phyloP scores from a whole-genome alignment of 768 basidiomycete species.

The Galerina sulciceps region DNA sequence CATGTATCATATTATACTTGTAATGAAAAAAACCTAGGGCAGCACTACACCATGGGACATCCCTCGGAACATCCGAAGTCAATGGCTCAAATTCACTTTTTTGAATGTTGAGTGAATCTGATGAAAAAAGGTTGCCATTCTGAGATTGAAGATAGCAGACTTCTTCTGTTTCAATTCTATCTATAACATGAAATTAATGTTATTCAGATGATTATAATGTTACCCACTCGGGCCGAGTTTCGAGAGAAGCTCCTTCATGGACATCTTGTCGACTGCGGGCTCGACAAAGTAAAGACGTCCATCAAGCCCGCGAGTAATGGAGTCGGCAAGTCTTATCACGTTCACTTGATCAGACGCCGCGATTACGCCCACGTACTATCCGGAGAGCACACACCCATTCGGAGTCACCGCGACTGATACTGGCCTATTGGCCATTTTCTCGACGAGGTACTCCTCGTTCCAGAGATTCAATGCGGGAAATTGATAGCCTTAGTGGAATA shows the following conservation, averaged over 20 bases:
- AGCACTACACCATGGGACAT: constrained; percentile 76
- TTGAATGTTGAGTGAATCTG: constrained; percentile 38
- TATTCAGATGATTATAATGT: constrained; percentile 8
- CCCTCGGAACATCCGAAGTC: constrained; percentile 65
- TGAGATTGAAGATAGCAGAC: constrained; percentile 87
- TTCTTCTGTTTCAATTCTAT: constrained; percentile 21
- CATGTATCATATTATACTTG: neutral
- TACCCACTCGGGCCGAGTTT: constrained; percentile 27
- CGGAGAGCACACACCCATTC: constrained; percentile 61
- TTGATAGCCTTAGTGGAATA: constrained; percentile 44
- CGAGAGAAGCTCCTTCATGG: constrained; percentile 57
- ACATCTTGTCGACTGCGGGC: constrained; percentile 71
- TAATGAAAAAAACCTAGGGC: constrained; percentile 61
- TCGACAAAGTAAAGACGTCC: constrained; percentile 74
- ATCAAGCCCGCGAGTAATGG: constrained; percentile 58
- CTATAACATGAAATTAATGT: neutral
- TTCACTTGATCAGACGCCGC: constrained; percentile 8
- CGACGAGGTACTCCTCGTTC: constrained; percentile 65
- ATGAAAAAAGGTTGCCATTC: constrained; percentile 83
- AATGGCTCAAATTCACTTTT: constrained; percentile 56
- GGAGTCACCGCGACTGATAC: constrained; percentile 85
- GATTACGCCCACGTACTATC: neutral
- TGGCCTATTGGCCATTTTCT: constrained; percentile 52
- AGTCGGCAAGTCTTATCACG: constrained; percentile 70
- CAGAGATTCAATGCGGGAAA: constrained; percentile 59